These are phyloP conservation scores for Lizonia empirigonia DNA, from an alignment of 2,329 filamentous ascomycete species.

Conservation along the genomic window DNA sequence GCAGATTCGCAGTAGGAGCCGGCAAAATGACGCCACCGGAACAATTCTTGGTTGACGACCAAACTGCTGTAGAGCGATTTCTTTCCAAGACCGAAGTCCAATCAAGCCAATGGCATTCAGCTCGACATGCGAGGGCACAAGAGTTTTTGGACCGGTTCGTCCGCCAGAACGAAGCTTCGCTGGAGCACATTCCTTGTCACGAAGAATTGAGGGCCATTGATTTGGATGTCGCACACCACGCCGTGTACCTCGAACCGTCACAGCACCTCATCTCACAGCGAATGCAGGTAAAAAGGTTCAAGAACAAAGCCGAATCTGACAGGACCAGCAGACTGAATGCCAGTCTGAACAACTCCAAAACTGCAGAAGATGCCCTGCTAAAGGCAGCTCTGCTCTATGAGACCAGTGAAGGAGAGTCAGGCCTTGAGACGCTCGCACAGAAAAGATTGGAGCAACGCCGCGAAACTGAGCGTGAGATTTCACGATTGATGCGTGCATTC, in stretches of 20 bases:
- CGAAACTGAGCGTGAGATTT: conserved; percentile 20
- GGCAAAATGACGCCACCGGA: conserved; percentile 54
- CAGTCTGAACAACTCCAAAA: conserved; percentile 53
- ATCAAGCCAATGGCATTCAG: conserved; percentile 59
- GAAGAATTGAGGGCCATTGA: conserved; percentile 54
- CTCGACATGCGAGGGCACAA: conserved; percentile 60
- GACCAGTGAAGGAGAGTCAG: conserved; percentile 19
- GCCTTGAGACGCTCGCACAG: conserved; percentile 19
- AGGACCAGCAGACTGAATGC: conserved; percentile 51
- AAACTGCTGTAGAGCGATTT: conserved; percentile 60
- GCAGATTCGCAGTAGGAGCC: conserved; percentile 57
- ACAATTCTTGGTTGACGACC: conserved; percentile 41
- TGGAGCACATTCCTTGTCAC: conserved; percentile 48
- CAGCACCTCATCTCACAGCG: conserved; percentile 59
- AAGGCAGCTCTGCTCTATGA: conserved; percentile 47
- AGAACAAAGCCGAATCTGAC: conserved; percentile 46
- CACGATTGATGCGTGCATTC: conserved; percentile 21
- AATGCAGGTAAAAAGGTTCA: conserved; percentile 53
- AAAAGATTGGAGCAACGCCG: conserved; percentile 25
- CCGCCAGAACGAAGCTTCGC: conserved; percentile 47
- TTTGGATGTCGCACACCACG: conserved; percentile 56
- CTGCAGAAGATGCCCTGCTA: conserved; percentile 60
- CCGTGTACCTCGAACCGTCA: conserved; percentile 61
- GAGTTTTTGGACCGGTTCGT: conserved; percentile 61
- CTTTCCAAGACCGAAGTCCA: conserved; percentile 56